Conservation (phyloP, 1,139 yeast species). For the Yamadazyma diddensiae region DNA sequence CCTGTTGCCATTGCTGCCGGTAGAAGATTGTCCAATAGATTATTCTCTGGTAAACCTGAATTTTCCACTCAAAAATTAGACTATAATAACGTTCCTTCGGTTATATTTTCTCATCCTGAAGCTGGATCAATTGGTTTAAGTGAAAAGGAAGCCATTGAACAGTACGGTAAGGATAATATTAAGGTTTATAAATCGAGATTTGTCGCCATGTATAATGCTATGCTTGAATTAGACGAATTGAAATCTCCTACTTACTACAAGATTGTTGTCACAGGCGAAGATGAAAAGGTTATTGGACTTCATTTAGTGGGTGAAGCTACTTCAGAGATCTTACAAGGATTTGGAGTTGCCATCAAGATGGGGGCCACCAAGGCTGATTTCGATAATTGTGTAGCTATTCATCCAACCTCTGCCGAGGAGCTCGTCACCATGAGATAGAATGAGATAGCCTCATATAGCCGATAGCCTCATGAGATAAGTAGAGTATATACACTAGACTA, state of each 20-base stretch:
- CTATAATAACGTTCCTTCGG: slow-evolving; percentile 84
- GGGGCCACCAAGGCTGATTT: slow-evolving; percentile 97
- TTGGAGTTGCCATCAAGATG: slow-evolving; percentile 96
- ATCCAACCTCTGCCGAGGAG: slow-evolving; percentile 98
- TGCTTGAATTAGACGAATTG: slow-evolving; percentile 59
- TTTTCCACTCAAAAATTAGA: slow-evolving; percentile 75
- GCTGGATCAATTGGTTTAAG: slow-evolving; percentile 90
- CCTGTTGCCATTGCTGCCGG: slow-evolving; percentile 99
- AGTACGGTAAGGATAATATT: slow-evolving; percentile 78
- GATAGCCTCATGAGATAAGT: too few relatives aligned
- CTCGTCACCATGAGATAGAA: slow-evolving; percentile 75
- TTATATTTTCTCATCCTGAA: slow-evolving; percentile 94
- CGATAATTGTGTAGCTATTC: slow-evolving; percentile 95
- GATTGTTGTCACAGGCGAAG: slow-evolving; percentile 69
- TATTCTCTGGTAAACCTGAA: slow-evolving; percentile 72
- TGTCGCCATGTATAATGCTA: slow-evolving; percentile 91
- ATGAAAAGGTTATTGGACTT: slow-evolving; percentile 93
- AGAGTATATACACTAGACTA: slow-evolving; percentile 1
- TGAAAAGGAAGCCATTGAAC: slow-evolving; percentile 69
- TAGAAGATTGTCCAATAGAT: slow-evolving; percentile 83
- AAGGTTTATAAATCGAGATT: slow-evolving; percentile 81
- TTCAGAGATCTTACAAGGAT: slow-evolving; percentile 94
- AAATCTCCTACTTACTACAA: slow-evolving; percentile 90
- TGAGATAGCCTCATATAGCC: not conserved
- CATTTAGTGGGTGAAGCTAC: slow-evolving; percentile 90